A percentile compares a stretch with the other conserved stretches of the same genome.
Evolutionary conservation across 768 basidiomycete species (phyloP).

Genomic region (Suillus bovinus): DNA sequence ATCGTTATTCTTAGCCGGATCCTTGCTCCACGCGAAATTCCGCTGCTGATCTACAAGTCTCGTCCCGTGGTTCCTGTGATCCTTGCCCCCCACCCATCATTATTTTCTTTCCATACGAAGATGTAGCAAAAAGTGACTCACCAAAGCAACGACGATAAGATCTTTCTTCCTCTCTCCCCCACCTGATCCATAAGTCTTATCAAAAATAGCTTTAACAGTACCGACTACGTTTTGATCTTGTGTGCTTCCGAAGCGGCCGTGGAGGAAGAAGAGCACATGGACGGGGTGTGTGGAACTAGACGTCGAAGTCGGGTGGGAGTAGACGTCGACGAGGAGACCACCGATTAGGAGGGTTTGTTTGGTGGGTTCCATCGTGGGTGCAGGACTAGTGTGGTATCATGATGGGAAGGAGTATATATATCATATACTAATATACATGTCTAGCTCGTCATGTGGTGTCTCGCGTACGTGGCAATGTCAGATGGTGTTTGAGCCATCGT

Average conservation of each 20-base stretch:
- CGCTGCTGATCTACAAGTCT: conserved; percentile 26
- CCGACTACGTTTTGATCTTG: conserved; percentile 11
- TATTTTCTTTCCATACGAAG: no score
- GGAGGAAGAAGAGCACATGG: conserved; percentile 29
- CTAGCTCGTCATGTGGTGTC: no score
- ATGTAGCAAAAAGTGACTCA: conserved; percentile 12
- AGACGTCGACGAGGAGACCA: conserved; percentile 27
- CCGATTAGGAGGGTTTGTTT: conserved; percentile 21
- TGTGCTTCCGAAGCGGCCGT: conserved; percentile 24
- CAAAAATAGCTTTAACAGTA: conserved; percentile 25
- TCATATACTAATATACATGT: no score
- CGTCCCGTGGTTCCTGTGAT: conserved; percentile 33
- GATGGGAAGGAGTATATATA: background rate
- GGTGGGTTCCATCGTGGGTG: background rate
- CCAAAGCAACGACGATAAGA: conserved; percentile 29
- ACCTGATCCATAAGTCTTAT: conserved; percentile 15
- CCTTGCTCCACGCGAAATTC: conserved; percentile 27
- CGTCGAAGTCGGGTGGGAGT: conserved; percentile 19
- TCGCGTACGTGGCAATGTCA: no score
- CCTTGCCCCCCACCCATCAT: conserved; percentile 16
- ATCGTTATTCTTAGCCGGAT: conserved; percentile 24
- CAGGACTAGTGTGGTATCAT: background rate
- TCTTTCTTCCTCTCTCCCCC: conserved; percentile 21
- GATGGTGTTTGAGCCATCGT: no score
- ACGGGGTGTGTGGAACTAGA: conserved; percentile 17